Evolutionary conservation across 257 asterid genomes (phyloP).

Genomic region (Phtheirospermum japonicum): DNA sequence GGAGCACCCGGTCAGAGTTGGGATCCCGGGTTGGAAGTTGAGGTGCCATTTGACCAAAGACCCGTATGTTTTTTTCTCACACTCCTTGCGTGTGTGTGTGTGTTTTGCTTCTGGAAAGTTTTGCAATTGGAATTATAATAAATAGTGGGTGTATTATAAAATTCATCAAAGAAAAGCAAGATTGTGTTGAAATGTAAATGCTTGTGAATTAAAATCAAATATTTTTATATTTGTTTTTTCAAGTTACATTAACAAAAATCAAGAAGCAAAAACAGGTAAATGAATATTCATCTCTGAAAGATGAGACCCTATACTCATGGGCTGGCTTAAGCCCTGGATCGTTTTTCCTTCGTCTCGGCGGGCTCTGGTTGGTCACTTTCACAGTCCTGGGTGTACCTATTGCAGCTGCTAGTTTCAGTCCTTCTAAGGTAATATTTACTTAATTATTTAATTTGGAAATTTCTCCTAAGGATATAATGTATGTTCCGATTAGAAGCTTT

Average conservation of each 20-base stretch:
- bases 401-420: constrained; percentile 83
- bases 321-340: constrained; percentile 66
- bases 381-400: constrained; percentile 79
- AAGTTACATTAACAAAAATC: background rate
- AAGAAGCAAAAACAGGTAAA: constrained; percentile 47
- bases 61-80: constrained; percentile 66
- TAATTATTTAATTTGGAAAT: background rate
- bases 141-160: too few species aligned
- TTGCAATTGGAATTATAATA: too few species aligned
- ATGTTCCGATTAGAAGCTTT: too few species aligned
- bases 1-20: constrained; percentile 70
- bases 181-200: too few species aligned
- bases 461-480: too few species aligned
- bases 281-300: constrained; percentile 75
- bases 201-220: too few species aligned
- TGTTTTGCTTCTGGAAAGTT: too few species aligned
- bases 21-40: constrained; percentile 83
- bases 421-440: constrained; percentile 48
- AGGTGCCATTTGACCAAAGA: constrained; percentile 85
- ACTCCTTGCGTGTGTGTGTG: too few species aligned
- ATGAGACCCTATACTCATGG: constrained; percentile 50
- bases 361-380: constrained; percentile 80
- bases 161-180: too few species aligned
- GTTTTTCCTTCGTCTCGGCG: constrained; percentile 77
- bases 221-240: too few species aligned